Conservation (phyloP, 345 rosid species). For the Arabis alpina region DNA sequence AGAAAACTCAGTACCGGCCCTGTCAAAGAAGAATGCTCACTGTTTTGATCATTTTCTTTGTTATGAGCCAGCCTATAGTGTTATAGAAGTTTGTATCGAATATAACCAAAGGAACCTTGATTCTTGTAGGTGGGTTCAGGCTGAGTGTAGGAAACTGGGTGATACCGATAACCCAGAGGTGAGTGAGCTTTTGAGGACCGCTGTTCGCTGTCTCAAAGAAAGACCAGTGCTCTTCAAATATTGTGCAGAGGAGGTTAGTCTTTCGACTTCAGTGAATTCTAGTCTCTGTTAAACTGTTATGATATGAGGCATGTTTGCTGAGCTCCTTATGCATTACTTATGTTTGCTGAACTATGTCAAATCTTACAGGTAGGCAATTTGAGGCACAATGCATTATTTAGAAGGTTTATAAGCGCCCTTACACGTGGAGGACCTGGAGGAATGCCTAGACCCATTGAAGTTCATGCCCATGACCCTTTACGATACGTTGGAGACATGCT, state of each 20-base stretch:
- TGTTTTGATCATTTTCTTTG: background rate
- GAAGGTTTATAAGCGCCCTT: conserved; percentile 98
- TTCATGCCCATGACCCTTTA: conserved; percentile 99
- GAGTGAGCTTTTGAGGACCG: conserved; percentile 76
- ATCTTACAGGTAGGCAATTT: conserved; percentile 82
- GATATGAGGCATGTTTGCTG: background rate
- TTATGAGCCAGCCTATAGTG: background rate
- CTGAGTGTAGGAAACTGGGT: conserved; percentile 94
- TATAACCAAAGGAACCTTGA: conserved; percentile 28
- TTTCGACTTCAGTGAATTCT: conserved; percentile 7
- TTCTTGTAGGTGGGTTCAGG: conserved; percentile 94
- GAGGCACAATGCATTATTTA: conserved; percentile 95
- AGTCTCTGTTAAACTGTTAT: conserved; percentile 19
- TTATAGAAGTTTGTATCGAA: conserved; percentile 6
- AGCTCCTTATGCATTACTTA: background rate
- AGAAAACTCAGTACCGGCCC: background rate
- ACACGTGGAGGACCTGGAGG: conserved; percentile 99
- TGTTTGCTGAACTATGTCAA: conserved; percentile 1
- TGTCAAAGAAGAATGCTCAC: conserved; percentile 3
- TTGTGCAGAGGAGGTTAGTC: conserved; percentile 97
- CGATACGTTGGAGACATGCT: conserved; percentile 98
- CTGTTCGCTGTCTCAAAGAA: conserved; percentile 87
- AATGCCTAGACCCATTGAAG: conserved; percentile 98
- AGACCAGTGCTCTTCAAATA: conserved; percentile 97
- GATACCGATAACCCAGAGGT: conserved; percentile 96